Base-by-base conservation (phyloP, 768 basidiomycete species). In the Rhodotorula kratochvilovae region DNA sequence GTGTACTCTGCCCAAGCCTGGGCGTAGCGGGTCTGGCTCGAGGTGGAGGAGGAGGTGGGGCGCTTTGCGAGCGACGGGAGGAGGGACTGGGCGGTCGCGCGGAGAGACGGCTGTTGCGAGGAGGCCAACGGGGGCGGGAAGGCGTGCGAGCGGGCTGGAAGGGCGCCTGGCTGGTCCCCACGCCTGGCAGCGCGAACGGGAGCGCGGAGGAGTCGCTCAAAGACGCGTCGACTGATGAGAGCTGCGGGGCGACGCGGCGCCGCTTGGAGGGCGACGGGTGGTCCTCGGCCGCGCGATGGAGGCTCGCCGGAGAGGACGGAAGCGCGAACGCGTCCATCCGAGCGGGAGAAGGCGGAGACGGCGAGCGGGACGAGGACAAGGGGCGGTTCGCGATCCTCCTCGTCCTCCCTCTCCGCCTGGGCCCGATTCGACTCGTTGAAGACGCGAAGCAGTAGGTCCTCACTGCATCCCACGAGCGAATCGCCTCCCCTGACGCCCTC, bases 101-200 rank as follows among this genome's bases (percentile, higher is more conserved):
- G 54, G 54, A 68, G 67, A 68, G 19, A 51, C 35, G 10, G 67
- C 67, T 54, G 62, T 43, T 1, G 67, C 46, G 53, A 62, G 29
- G 45, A 68, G 61, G 5, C 61, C 55, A 12, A 68, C 3, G 16
- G 61, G 42, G 1, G 61, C 21, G 19, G 67, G 67, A 12, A 68
- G 53, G 0, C 1, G 36, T 15, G 25, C 36, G 39, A 17, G 36
- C 10, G 31, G 55, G 19, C 33, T 21, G 3, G 16, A 33, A 13
- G 16, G 33, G 8, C 2, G 12, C 16, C 4, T 21, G 17, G 12
- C 33, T 36, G 19, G 12, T 3, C 21, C 8, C 4, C 33, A 2
- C 8, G 19, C 33, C 11, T 21, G 33, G 33, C 29, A 33, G 54
- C 31, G 51, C 15, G 11, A 53, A 29, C n/a, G 13, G 27, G n/a